These are phyloP conservation scores for Acorus gramineus DNA, from an alignment of 106 monocot species.

Conservation along the genomic window DNA sequence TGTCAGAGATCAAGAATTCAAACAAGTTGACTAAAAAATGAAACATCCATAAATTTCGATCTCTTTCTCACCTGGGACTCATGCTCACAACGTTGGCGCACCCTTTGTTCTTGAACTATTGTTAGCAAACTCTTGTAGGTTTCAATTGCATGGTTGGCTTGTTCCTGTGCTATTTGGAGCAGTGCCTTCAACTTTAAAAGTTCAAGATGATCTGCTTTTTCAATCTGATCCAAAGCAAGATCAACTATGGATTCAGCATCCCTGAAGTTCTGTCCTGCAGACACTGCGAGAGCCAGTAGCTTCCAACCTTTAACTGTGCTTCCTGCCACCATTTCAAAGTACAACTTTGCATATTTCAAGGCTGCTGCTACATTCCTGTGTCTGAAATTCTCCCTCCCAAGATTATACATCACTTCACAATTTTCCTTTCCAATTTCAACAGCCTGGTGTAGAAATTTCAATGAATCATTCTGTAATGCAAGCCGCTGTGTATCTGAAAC, in stretches of 20 bases:
- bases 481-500: conserved; percentile 41
- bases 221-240: conserved; percentile 58
- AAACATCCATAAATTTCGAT: no score
- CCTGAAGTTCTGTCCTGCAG: conserved; percentile 41
- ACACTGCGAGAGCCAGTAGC: conserved; percentile 46
- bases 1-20: conserved; percentile 9
- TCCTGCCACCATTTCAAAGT: conserved; percentile 47
- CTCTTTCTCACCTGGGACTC: background rate
- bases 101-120: conserved; percentile 29
- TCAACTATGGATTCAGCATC: conserved; percentile 63
- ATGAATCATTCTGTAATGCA: conserved; percentile 33
- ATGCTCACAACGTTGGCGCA: conserved; percentile 6
- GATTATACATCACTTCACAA: conserved; percentile 45
- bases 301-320: conserved; percentile 64
- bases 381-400: conserved; percentile 46
- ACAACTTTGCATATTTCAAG: conserved; percentile 30
- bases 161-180: conserved; percentile 45
- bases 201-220: conserved; percentile 35
- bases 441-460: conserved; percentile 32
- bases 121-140: conserved; percentile 59
- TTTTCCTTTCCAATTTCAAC: conserved; percentile 33
- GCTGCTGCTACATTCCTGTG: conserved; percentile 51
- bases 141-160: conserved; percentile 52
- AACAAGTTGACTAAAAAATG: background rate
- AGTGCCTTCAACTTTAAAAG: conserved; percentile 53